Conservation (phyloP, 1,139 yeast species). For the Citeromyces hawaiiensis region DNA sequence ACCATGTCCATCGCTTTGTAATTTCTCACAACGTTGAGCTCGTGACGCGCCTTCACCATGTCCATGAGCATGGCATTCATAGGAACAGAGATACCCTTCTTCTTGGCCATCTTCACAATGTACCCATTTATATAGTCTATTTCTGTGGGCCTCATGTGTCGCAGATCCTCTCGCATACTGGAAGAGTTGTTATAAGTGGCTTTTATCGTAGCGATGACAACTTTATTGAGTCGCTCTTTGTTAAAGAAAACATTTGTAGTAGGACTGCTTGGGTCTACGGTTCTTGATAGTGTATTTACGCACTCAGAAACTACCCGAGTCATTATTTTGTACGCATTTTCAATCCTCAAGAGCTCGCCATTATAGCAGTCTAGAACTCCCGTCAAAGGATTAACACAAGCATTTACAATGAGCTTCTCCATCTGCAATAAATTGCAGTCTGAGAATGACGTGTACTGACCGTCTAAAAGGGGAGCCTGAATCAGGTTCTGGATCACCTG, state of each 20-base stretch:
- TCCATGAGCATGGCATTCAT: conserved; percentile 32
- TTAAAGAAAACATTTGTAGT: conserved; percentile 7
- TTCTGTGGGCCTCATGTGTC: conserved; percentile 46
- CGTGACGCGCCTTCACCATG: conserved; percentile 30
- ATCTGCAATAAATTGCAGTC: conserved; percentile 24
- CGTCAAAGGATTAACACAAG: conserved; percentile 33
- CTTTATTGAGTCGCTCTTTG: conserved; percentile 19
- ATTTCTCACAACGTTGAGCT: conserved; percentile 10
- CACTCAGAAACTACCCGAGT: conserved; percentile 26
- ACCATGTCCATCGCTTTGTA: neutral
- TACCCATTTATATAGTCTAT: conserved; percentile 68
- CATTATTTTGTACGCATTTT: conserved; percentile 17
- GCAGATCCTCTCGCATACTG: conserved; percentile 72
- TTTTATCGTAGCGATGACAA: conserved; percentile 22
- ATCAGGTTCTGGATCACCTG: conserved; percentile 16
- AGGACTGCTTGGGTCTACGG: conserved; percentile 14
- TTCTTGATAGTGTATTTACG: conserved; percentile 17
- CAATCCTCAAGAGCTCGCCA: conserved; percentile 25
- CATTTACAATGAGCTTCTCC: conserved; percentile 31
- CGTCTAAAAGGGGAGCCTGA: conserved; percentile 19
- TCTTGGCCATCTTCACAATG: conserved; percentile 37
- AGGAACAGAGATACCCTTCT: conserved; percentile 25
- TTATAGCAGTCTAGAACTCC: conserved; percentile 29
- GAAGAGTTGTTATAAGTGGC: conserved; percentile 49
- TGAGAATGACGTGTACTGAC: conserved; percentile 18